A percentile compares a stretch with the other conserved stretches of the same genome.
phyloP scores from a whole-genome alignment of 2,329 filamentous ascomycete species.

The Cladosporium sp. region DNA sequence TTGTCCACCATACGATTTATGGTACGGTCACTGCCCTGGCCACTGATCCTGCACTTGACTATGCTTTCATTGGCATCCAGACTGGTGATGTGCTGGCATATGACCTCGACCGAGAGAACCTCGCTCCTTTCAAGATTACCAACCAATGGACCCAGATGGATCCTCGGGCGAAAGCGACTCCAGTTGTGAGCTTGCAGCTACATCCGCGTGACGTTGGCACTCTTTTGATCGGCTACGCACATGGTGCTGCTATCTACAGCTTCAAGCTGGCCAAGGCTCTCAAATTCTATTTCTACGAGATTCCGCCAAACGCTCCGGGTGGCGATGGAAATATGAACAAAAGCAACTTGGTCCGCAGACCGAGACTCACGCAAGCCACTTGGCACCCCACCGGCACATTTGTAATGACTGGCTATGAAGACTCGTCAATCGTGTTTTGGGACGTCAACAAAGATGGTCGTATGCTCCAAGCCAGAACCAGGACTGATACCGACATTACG shows the following conservation, averaged over 20 bases:
- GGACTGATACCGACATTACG: constrained; percentile 74
- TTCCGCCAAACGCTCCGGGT: constrained; percentile 82
- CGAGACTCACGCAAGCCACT: constrained; percentile 76
- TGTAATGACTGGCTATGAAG: constrained; percentile 81
- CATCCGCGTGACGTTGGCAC: constrained; percentile 93
- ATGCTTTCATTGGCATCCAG: constrained; percentile 74
- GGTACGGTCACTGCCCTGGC: constrained; percentile 73
- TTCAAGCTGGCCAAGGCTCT: constrained; percentile 86
- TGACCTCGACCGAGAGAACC: constrained; percentile 78
- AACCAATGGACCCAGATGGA: constrained; percentile 82
- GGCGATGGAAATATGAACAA: constrained; percentile 66
- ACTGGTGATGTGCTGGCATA: constrained; percentile 83
- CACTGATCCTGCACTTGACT: constrained; percentile 89
- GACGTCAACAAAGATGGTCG: constrained; percentile 77
- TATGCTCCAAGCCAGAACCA: constrained; percentile 77
- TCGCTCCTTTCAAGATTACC: constrained; percentile 78
- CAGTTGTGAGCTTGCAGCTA: constrained; percentile 76
- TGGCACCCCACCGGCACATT: constrained; percentile 97
- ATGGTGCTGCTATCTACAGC: constrained; percentile 86
- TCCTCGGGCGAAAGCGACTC: constrained; percentile 63
- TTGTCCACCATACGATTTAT: constrained; percentile 73
- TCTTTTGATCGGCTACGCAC: constrained; percentile 84
- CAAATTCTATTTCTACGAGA: constrained; percentile 79
- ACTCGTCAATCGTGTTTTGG: constrained; percentile 91
- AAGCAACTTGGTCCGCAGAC: constrained; percentile 65